These are phyloP conservation scores for Penicillium argentinense DNA, from an alignment of 495 filamentous ascomycete species.

Conservation along the genomic window DNA sequence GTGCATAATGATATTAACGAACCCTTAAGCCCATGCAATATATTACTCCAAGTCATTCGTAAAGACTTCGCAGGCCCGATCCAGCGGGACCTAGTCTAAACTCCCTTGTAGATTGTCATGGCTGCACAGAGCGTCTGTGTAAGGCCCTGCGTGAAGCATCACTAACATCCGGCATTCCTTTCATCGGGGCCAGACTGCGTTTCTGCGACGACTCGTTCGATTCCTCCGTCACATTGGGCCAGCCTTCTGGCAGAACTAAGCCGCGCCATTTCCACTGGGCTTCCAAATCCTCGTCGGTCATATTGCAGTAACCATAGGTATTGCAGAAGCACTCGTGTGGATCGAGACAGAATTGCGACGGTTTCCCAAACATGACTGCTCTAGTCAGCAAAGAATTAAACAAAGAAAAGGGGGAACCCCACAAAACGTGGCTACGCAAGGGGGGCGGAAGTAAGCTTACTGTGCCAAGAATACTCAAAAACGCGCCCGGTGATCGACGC, in stretches of 20 bases:
- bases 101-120: background rate
- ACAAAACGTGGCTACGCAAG: too few relatives aligned
- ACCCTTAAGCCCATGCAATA: background rate
- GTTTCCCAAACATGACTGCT: conserved; percentile 29
- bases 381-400: conserved; percentile 1
- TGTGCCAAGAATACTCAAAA: conserved; percentile 73
- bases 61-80: too few relatives aligned
- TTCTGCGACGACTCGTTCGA: background rate
- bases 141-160: background rate
- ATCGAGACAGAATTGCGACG: conserved; percentile 32
- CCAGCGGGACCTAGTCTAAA: background rate
- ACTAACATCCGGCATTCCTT: background rate
- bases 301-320: conserved; percentile 36
- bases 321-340: conserved; percentile 40
- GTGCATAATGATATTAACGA: conserved; percentile 1
- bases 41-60: background rate
- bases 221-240: conserved; percentile 12
- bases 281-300: conserved; percentile 17
- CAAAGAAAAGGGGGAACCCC: background rate
- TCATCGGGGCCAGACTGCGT: background rate
- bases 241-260: conserved; percentile 16
- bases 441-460: too few relatives aligned
- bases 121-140: background rate
- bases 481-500: conserved; percentile 59
- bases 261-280: conserved; percentile 28